Percentiles rank a stretch among this genome's conserved stretches.
These are phyloP conservation scores for Cudoniella acicularis DNA, from an alignment of 495 filamentous ascomycete species.

Conservation along the genomic window DNA sequence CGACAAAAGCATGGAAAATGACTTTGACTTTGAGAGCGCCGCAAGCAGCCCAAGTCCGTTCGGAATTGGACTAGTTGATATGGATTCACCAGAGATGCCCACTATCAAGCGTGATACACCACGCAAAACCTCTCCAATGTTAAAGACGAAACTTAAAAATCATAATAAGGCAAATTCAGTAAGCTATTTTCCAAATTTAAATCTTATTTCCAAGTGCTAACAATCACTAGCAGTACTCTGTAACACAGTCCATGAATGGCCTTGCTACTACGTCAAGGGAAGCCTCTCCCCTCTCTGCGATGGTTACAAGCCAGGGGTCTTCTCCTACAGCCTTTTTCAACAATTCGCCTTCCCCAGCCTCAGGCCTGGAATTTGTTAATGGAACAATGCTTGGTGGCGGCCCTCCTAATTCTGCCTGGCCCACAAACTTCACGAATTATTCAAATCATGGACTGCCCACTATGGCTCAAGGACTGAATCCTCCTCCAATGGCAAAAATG, in stretches of 20 bases:
- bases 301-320: constrained; percentile 41
- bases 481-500: constrained; percentile 12
- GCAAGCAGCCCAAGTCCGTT: constrained; percentile 61
- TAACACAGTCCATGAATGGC: constrained; percentile 35
- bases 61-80: constrained; percentile 28
- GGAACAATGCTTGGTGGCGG: constrained; percentile 23
- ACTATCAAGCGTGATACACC: constrained; percentile 24
- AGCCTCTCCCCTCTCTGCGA: constrained; percentile 43
- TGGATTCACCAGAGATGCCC: constrained; percentile 29
- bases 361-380: constrained; percentile 39
- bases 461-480: background rate
- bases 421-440: constrained; percentile 3
- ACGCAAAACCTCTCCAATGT: constrained; percentile 11
- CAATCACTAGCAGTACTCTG: constrained; percentile 32
- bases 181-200: background rate
- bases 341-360: constrained; percentile 50
- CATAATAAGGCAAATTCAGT: constrained; percentile 33
- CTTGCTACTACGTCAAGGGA: constrained; percentile 42
- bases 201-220: constrained; percentile 2
- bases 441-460: constrained; percentile 10
- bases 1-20: constrained; percentile 59
- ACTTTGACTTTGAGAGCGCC: constrained; percentile 69
- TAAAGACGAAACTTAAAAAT: constrained; percentile 23
- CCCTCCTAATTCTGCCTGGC: constrained; percentile 21
- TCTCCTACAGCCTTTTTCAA: constrained; percentile 44